Evolutionary conservation across 2,329 filamentous ascomycete species (phyloP), one percentile per base, ranked within the genome.

Genomic region (Helotiales sp.): DNA sequence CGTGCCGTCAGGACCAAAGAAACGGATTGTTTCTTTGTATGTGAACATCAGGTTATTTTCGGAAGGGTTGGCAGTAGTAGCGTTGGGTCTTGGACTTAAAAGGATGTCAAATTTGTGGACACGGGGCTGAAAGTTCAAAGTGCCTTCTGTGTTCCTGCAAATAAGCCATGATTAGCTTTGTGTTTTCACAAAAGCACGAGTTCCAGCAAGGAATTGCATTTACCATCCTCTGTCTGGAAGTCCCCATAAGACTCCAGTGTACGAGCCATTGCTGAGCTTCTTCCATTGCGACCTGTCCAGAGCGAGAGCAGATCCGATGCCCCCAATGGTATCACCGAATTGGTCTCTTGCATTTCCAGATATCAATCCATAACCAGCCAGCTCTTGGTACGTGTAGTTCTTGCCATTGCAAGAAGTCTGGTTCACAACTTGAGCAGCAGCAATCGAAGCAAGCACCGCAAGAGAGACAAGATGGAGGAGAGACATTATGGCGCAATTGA

Each of bases 211-310:
- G n/a, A 44, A 63, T 34, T 9, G 27, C 8, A 52, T 71, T 63
- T 68, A 81, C 81, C 88, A 91, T 34, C 88, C 88, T 59, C 87
- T 79, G 67, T 90, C 86, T 1, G 88, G 87, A 15, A 90, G 71
- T 12, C 78, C 76, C 73, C 82, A 91, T 22, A 90, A 67, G 3
- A 81, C 78, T 15, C 68, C 88, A 2, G 78, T 77, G 68, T 90
- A 91, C 5, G 70, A 76, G 52, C 75, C 76, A 65, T 73, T 77
- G 5, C 70, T 69, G 2, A 72, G 72, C 67, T 80, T 82, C 64
- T 76, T 79, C 86, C 87, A 91, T 8, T 80, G 79, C 31, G 71
- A 74, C 58, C 76, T 75, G 55, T 87, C 82, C 29, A 91, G 73
- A n/a, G 85, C 82, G 64, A 88, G 82, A 12, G 84, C 79, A 57